Evolutionary conservation across 805 yeast species (phyloP).

Genomic region (Cyberlindnera mississippiensis): DNA sequence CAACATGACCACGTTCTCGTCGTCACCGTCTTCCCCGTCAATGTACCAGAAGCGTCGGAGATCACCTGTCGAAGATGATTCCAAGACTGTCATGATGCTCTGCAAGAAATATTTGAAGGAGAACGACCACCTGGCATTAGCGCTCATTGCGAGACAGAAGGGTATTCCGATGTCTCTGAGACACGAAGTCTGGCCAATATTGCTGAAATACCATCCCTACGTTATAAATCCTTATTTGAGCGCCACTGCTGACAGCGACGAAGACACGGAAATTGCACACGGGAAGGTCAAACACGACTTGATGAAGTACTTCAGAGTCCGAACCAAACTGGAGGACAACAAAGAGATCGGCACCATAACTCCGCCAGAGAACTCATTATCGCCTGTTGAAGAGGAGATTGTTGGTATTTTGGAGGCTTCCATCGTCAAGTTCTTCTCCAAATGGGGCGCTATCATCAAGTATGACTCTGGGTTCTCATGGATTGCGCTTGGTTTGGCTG

Average conservation of each 20-base stretch:
- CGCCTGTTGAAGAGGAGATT: conserved; percentile 46
- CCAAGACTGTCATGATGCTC: conserved; percentile 34
- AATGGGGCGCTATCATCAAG: conserved; percentile 75
- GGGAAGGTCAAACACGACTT: conserved; percentile 50
- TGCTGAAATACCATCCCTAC: conserved; percentile 80
- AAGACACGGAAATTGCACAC: conserved; percentile 27
- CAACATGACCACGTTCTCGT: conserved; percentile 10
- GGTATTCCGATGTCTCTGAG: conserved; percentile 86
- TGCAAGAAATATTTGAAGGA: conserved; percentile 52
- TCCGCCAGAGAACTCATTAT: conserved; percentile 16
- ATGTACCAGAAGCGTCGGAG: conserved; percentile 10
- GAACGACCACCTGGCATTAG: conserved; percentile 70
- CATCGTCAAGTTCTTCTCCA: conserved; percentile 57
- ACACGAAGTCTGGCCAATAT: conserved; percentile 77
- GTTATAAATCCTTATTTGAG: conserved; percentile 73
- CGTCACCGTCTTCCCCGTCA: conserved; percentile 16
- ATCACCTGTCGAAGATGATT: conserved; percentile 7
- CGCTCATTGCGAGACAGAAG: conserved; percentile 72
- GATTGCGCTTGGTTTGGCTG: conserved; percentile 85
- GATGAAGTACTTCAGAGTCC: conserved; percentile 51
- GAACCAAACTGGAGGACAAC: conserved; percentile 19
- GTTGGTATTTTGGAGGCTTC: conserved; percentile 55
- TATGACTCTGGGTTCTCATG: conserved; percentile 83
- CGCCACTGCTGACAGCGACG: conserved; percentile 34
- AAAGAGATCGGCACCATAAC: conserved; percentile 13